Evolutionary conservation across 306 rosid genomes (phyloP), one percentile per base, ranked within the genome.

Genomic region (Cyamopsis tetragonoloba): DNA sequence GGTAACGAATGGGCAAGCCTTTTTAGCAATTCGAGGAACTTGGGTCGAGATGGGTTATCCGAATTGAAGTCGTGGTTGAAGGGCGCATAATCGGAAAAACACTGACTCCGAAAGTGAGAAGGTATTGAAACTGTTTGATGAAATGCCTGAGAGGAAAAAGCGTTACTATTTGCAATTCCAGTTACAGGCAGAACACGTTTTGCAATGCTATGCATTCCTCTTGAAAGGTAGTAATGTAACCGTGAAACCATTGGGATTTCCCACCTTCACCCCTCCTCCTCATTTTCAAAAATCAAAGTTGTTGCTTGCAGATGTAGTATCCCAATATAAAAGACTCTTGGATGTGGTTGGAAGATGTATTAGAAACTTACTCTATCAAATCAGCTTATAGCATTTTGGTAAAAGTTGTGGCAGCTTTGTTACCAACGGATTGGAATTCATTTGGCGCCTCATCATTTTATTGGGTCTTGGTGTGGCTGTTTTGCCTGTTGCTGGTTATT

Each of bases 101-200:
- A n/a, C 12, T 17, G 53, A 49, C 0, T 31, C 3, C 10, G 86
- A 69, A 59, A 34, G 10, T 15, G 77, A 70, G 70, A 62, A 13
- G 26, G 89, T 19, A 65, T 7, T 13, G 49, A 19, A 89, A 51
- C 20, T 79, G 92, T 88, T 82, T 35, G 95, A 82, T 58, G 87
- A 18, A 89, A 87, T 63, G 89, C 65, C 44, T 79, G 86, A 83
- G 63, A 85, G 84, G 68, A 41, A 39, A 51, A 54, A 1, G 10
- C 18, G 43, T 31, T n/a, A 44, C 18, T 10, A 1, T 55, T 3
- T 26, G 49, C 41, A 28, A 48, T 37, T 26, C 31, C 58, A 1
- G 26, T 9, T 56, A 17, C 42, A 11, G 81, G 76, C 3, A 37
- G 56, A 41, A 50, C 41, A 59, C 70, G 72, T 66, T 15, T 71